These are phyloP conservation scores for Filobasidium floriforme DNA, from an alignment of 768 basidiomycete genomes.

Conservation along the genomic window DNA sequence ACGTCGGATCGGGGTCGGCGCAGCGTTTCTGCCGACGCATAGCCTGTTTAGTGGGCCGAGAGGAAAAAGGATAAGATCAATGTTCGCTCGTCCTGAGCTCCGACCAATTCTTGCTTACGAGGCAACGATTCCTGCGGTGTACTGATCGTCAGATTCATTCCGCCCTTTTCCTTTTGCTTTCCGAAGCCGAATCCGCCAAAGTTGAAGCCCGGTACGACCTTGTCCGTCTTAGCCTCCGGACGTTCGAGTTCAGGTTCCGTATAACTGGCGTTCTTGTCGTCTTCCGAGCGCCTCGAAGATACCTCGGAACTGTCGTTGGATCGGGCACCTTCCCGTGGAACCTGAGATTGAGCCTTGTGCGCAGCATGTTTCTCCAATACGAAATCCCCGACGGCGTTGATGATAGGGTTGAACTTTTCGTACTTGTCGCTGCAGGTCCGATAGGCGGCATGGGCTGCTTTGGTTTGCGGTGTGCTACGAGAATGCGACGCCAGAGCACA, in stretches of 20 bases:
- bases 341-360: conserved; percentile 51
- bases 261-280: conserved; percentile 47
- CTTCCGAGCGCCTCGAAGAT: neutral
- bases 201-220: conserved; percentile 27
- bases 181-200: conserved; percentile 65
- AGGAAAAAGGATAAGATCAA: neutral
- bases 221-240: conserved; percentile 26
- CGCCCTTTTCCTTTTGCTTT: conserved; percentile 66
- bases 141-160: conserved; percentile 47
- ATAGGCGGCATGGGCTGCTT: conserved; percentile 34
- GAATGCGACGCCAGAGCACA: neutral
- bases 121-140: conserved; percentile 37
- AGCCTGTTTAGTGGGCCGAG: conserved; percentile 3
- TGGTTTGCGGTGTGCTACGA: conserved; percentile 36
- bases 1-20: neutral
- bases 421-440: conserved; percentile 13
- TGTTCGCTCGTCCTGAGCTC: neutral
- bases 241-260: conserved; percentile 45
- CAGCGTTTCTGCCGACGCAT: conserved; percentile 9
- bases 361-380: conserved; percentile 47
- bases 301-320: neutral
- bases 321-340: conserved; percentile 34
- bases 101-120: conserved; percentile 26
- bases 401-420: conserved; percentile 14
- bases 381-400: conserved; percentile 22